phyloP scores from a whole-genome alignment of 139 green algal species.

The Chlorella sp. region DNA sequence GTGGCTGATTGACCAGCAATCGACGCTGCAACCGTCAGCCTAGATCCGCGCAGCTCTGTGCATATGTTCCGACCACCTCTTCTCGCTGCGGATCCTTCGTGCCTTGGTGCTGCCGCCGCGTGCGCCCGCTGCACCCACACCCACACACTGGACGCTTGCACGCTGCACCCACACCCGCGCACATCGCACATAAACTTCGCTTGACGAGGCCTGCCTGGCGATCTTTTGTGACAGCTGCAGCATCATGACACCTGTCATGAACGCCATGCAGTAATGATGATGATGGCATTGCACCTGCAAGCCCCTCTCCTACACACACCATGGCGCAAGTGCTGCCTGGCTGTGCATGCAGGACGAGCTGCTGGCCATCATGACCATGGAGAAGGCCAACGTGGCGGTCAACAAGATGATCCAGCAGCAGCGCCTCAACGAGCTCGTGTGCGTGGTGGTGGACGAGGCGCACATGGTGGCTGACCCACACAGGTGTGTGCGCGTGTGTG shows the following conservation, averaged over 20 bases:
- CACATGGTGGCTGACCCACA: slow-evolving; percentile 66
- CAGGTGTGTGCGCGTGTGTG: too few species aligned
- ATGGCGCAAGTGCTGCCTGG: not conserved
- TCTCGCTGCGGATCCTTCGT: too few species aligned
- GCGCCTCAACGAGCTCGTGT: slow-evolving; percentile 52
- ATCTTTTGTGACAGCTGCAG: too few species aligned
- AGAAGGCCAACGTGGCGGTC: slow-evolving; percentile 75
- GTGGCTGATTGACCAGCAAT: too few species aligned
- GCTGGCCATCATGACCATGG: slow-evolving; percentile 63
- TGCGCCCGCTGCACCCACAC: too few species aligned
- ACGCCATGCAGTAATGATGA: not conserved
- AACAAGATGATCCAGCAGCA: slow-evolving; percentile 44
- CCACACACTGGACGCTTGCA: not conserved
- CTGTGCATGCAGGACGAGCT: slow-evolving; percentile 28
- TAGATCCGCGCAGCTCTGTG: not conserved
- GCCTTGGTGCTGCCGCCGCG: too few species aligned
- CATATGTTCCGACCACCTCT: too few species aligned
- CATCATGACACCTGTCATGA: too few species aligned
- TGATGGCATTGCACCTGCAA: not conserved
- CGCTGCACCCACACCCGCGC: not conserved
- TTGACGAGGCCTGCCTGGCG: too few species aligned
- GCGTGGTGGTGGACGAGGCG: slow-evolving; percentile 81
- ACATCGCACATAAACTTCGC: too few species aligned
- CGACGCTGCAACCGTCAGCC: too few species aligned
- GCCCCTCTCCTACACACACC: not conserved